A percentile compares a stretch with the other conserved stretches of the same genome.
These are phyloP conservation scores for Didymella lethalis DNA, from an alignment of 2,329 filamentous ascomycete species.

Conservation along the genomic window DNA sequence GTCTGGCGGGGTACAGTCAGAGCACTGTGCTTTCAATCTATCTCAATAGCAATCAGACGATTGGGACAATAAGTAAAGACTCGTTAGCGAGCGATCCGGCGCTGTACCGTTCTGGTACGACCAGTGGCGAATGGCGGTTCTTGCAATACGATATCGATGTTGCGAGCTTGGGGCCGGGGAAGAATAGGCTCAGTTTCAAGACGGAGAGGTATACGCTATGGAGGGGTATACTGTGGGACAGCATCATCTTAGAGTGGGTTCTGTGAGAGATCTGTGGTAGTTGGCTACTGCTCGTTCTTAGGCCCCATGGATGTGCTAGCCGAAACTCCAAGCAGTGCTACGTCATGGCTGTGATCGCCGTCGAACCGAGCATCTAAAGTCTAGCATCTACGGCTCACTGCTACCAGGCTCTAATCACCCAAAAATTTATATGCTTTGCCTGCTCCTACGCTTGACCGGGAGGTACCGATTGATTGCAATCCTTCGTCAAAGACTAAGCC, in stretches of 20 bases:
- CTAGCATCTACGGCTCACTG: neutral
- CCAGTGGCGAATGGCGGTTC: slow-evolving; percentile 55
- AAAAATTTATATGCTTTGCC: too few species aligned
- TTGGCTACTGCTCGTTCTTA: neutral
- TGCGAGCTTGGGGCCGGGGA: slow-evolving; percentile 33
- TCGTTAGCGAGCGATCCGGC: slow-evolving; percentile 35
- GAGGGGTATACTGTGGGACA: slow-evolving; percentile 50
- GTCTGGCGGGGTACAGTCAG: slow-evolving; percentile 53
- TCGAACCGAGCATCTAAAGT: too few species aligned
- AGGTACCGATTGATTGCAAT: too few species aligned
- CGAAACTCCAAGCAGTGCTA: too few species aligned
- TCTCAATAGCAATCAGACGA: slow-evolving; percentile 43
- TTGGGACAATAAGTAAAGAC: slow-evolving; percentile 49
- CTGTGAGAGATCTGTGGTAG: neutral
- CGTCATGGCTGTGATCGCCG: too few species aligned
- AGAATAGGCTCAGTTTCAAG: slow-evolving; percentile 44
- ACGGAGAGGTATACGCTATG: slow-evolving; percentile 43
- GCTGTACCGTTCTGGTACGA: slow-evolving; percentile 54
- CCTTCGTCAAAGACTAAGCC: neutral
- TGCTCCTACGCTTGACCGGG: neutral
- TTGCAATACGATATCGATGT: slow-evolving; percentile 48
- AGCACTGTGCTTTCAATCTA: slow-evolving; percentile 47
- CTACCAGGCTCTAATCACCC: neutral
- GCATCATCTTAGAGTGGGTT: slow-evolving; percentile 44
- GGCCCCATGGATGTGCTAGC: too few species aligned